Conservation (phyloP, 2,329 filamentous ascomycete species). For the Monosporascus sp. region DNA sequence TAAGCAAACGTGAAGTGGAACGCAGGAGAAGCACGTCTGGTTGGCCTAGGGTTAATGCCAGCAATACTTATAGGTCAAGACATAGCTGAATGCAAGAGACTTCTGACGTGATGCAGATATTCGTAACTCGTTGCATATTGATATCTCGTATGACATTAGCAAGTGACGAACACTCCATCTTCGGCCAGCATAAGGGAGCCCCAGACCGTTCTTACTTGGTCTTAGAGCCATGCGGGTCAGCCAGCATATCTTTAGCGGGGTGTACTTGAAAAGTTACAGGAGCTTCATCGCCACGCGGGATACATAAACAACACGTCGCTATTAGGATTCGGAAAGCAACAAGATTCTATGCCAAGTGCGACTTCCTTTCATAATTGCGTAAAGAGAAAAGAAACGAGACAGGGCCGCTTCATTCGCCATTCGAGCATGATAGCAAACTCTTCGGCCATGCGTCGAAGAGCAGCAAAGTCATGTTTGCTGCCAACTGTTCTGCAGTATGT, state of each 20-base stretch:
- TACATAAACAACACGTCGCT: conserved; percentile 12
- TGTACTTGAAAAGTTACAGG: conserved; percentile 11
- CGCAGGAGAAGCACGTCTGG: conserved; percentile 15
- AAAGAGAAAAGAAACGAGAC: not conserved
- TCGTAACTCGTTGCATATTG: conserved; percentile 17
- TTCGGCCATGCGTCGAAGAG: not conserved
- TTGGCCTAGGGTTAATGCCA: conserved; percentile 3
- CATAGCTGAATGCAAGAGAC: conserved; percentile 9
- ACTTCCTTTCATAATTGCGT: too few species aligned
- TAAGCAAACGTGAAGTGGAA: conserved; percentile 26
- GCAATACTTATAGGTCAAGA: conserved; percentile 10
- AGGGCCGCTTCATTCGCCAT: conserved; percentile 1
- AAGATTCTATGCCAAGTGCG: too few species aligned
- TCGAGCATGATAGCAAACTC: conserved; percentile 8
- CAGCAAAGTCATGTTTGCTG: conserved; percentile 7
- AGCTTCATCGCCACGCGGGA: conserved; percentile 3
- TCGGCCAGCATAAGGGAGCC: not conserved
- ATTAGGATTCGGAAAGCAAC: not conserved
- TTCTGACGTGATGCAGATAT: conserved; percentile 16
- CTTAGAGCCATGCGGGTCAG: conserved; percentile 2
- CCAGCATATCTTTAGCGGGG: conserved; percentile 10
- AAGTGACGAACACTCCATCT: not conserved
- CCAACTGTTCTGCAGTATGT: not conserved
- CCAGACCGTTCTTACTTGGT: conserved; percentile 3
- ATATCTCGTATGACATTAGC: conserved; percentile 10